Conservation (phyloP, 192 early-diverging fungal genomes). For the Rhizophagus sp. region DNA sequence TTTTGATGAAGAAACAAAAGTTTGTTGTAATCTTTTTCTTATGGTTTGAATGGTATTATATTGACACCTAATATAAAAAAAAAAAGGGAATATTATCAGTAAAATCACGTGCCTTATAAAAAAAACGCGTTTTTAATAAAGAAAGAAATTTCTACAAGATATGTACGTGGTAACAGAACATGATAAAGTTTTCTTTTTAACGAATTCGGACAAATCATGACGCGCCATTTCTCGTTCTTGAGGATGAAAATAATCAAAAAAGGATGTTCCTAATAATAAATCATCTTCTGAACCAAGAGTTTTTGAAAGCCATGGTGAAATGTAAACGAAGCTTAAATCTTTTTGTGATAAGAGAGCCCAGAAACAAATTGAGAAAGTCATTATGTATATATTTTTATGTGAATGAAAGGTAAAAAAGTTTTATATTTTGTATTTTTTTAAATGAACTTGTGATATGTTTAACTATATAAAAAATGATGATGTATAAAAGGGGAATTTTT, state of each 20-base stretch:
- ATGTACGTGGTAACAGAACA: conserved; percentile 45
- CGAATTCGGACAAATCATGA: conserved; percentile 43
- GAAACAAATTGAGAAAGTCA: conserved; percentile 34
- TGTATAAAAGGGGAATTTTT: too few relatives aligned
- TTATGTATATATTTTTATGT: background rate
- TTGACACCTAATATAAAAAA: conserved; percentile 23
- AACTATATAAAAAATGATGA: too few relatives aligned
- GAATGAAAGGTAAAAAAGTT: background rate
- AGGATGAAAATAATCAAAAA: conserved; percentile 50
- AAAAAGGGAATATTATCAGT: background rate
- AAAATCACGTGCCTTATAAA: background rate
- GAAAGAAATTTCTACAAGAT: background rate
- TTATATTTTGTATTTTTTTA: too few relatives aligned
- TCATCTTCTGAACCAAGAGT: conserved; percentile 41
- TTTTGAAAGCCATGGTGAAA: conserved; percentile 41
- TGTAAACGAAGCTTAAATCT: conserved; percentile 45
- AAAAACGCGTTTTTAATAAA: too few relatives aligned
- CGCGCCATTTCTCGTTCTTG: conserved; percentile 43
- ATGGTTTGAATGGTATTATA: conserved; percentile 20
- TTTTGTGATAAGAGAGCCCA: conserved; percentile 46
- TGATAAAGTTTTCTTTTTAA: conserved; percentile 43
- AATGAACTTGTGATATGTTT: background rate
- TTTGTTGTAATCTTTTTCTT: conserved; percentile 2
- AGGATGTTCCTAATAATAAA: conserved; percentile 40
- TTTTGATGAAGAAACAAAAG: background rate